Percentiles rank a stretch among this genome's conserved stretches.
Conservation (phyloP, 1,139 yeast genomes). For the Debaryomyces sp. region DNA sequence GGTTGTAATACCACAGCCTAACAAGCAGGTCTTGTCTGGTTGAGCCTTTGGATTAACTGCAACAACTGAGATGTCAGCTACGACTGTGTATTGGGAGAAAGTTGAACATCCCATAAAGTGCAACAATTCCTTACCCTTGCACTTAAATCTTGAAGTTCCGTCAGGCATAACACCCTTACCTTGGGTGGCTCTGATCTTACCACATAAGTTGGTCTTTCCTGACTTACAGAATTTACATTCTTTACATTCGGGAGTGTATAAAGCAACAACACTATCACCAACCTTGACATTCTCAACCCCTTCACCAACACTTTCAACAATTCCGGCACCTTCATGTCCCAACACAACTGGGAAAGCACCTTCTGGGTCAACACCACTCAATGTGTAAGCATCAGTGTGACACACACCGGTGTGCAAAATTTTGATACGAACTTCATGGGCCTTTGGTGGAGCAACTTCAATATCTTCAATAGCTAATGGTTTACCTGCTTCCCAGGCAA, state of each 20-base stretch:
- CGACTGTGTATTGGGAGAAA: constrained; percentile 95
- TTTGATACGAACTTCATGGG: constrained; percentile 96
- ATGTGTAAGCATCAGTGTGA: constrained; percentile 97
- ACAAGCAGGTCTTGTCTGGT: constrained; percentile 82
- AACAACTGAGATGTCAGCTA: constrained; percentile 96
- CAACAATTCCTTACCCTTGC: constrained; percentile 78
- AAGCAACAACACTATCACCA: constrained; percentile 89
- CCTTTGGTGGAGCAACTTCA: constrained; percentile 91
- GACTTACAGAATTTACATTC: constrained; percentile 94
- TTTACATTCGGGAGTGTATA: constrained; percentile 95
- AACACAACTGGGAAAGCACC: constrained; percentile 91
- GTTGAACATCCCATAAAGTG: constrained; percentile 99
- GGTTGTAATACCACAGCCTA: constrained; percentile 98
- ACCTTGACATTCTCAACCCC: constrained; percentile 84
- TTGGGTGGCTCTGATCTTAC: constrained; percentile 71
- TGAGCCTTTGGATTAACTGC: constrained; percentile 86
- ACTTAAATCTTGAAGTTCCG: constrained; percentile 85
- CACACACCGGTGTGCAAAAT: constrained; percentile 90
- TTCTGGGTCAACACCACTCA: constrained; percentile 94
- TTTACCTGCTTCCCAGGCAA: constrained; percentile 94
- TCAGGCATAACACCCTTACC: constrained; percentile 62
- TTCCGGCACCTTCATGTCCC: constrained; percentile 98
- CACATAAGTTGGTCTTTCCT: constrained; percentile 95
- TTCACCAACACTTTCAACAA: constrained; percentile 90
- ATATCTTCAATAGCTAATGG: constrained; percentile 85